Conservation (phyloP, 345 rosid genomes). For the Rhizophora apiculata region DNA sequence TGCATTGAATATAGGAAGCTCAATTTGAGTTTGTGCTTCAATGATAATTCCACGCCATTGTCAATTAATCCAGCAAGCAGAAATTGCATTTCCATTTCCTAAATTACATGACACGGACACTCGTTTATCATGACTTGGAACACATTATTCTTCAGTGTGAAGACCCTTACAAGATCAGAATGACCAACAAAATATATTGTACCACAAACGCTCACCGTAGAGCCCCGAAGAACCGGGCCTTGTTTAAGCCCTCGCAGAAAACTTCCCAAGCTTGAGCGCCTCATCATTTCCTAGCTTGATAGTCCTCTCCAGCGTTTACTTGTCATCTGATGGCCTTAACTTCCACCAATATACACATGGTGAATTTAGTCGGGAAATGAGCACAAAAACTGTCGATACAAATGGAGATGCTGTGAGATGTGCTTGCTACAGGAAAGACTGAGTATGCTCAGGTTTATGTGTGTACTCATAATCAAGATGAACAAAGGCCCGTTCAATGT, state of each 20-base stretch:
- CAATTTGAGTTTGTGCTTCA: no score
- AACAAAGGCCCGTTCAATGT: conserved; percentile 93
- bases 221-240: no score
- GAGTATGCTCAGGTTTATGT: conserved; percentile 96
- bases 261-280: not conserved
- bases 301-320: not conserved
- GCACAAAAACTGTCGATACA: not conserved
- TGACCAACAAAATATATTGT: no score
- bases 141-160: no score
- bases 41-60: no score
- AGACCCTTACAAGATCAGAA: no score
- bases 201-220: no score
- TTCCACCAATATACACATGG: not conserved
- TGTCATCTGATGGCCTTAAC: not conserved
- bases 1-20: no score
- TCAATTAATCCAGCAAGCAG: no score
- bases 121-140: no score
- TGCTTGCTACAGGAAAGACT: conserved; percentile 5
- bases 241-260: not conserved
- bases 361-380: not conserved
- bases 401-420: not conserved
- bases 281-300: not conserved
- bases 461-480: conserved; percentile 93
- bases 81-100: no score
- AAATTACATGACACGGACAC: no score